A percentile compares a stretch with the other conserved stretches of the same genome.
phyloP scores from a whole-genome alignment of 2,329 filamentous ascomycete species.

The Cladophialophora immunda region DNA sequence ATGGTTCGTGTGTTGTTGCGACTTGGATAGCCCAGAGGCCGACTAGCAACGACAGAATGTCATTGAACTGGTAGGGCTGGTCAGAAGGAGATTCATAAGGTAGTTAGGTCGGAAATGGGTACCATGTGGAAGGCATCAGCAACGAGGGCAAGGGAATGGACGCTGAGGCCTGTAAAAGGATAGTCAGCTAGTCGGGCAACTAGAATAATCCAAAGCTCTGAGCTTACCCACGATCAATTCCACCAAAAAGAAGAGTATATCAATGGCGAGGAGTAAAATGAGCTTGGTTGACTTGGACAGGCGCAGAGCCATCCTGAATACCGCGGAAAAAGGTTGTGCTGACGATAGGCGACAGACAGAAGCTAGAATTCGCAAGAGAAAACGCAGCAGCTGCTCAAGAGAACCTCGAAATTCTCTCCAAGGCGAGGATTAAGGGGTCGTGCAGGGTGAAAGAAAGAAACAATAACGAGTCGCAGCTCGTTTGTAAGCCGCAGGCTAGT shows the following conservation, averaged over 20 bases:
- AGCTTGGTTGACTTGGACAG: not conserved
- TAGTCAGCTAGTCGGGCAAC: not conserved
- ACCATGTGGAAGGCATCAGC: too few species aligned
- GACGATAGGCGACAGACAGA: not conserved
- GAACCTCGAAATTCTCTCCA: not conserved
- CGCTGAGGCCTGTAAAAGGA: not conserved
- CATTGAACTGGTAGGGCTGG: too few species aligned
- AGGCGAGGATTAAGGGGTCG: not conserved
- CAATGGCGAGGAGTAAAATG: not conserved
- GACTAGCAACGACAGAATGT: too few species aligned
- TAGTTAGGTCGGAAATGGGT: not conserved
- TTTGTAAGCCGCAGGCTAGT: not conserved
- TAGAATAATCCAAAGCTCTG: not conserved
- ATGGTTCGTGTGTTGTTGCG: too few species aligned
- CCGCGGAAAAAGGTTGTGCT: not conserved
- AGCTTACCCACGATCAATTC: not conserved
- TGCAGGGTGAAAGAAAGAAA: not conserved
- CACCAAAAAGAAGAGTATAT: not conserved
- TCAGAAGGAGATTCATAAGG: too few species aligned
- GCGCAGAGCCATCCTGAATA: not conserved
- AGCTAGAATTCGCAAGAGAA: not conserved
- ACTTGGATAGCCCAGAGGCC: too few species aligned
- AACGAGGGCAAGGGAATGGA: not conserved
- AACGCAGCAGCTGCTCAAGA: not conserved
- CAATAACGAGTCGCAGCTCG: not conserved